Percentiles rank a stretch among this genome's conserved stretches.
Evolutionary conservation across 2,329 filamentous ascomycete genomes (phyloP).

Genomic region (Orbilia ellipsospora): DNA sequence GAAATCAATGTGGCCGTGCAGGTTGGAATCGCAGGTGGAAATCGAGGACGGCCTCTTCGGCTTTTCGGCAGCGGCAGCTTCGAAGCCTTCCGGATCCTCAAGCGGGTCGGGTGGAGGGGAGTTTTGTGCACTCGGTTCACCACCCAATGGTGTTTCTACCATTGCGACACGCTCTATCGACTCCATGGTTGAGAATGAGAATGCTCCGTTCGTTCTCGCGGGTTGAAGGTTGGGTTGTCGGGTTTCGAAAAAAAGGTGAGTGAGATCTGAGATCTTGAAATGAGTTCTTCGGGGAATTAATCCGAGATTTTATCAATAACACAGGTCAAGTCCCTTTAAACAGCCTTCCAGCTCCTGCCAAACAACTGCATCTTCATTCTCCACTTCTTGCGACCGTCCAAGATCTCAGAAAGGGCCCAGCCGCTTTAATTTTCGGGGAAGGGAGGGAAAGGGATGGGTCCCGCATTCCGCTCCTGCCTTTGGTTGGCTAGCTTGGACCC

Average conservation of each 20-base stretch:
- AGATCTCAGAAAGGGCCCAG: slow-evolving; percentile 33
- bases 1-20: slow-evolving; percentile 41
- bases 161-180: slow-evolving; percentile 53
- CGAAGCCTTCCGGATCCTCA: not conserved
- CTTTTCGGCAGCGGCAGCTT: slow-evolving; percentile 12
- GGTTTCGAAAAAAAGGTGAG: no score
- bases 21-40: slow-evolving; percentile 34
- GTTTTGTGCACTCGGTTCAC: not conserved
- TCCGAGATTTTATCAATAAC: slow-evolving; percentile 26
- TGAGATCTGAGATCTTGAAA: not conserved
- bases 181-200: slow-evolving; percentile 33
- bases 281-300: slow-evolving; percentile 28
- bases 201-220: not conserved
- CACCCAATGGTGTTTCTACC: slow-evolving; percentile 46
- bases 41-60: slow-evolving; percentile 43
- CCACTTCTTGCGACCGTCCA: slow-evolving; percentile 5
- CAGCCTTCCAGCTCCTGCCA: no score
- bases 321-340: no score
- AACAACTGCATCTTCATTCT: not conserved
- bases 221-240: not conserved
- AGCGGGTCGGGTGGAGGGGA: not conserved
- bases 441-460: slow-evolving; percentile 17
- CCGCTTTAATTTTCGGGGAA: slow-evolving; percentile 42
- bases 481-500: slow-evolving; percentile 41
- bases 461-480: slow-evolving; percentile 9